Percentiles rank a stretch among this genome's conserved stretches.
phyloP scores from a whole-genome alignment of 352 stramenopile genomes.

The Thalassiosira mediterranea region DNA sequence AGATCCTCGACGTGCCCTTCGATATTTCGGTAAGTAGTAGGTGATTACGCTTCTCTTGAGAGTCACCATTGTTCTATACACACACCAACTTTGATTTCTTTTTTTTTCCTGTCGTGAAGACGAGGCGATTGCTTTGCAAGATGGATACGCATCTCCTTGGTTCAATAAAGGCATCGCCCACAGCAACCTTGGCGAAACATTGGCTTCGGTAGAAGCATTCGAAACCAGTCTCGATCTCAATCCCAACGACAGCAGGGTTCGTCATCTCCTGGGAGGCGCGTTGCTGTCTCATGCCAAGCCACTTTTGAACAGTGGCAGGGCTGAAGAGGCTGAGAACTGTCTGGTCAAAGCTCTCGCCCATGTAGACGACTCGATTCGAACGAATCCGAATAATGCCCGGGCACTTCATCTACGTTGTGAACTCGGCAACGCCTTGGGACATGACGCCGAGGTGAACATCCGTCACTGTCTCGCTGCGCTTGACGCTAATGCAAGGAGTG shows the following conservation, averaged over 20 bases:
- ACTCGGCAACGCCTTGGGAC: constrained; percentile 12
- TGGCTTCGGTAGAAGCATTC: constrained; percentile 29
- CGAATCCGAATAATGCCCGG: constrained; percentile 3
- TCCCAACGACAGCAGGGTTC: constrained; percentile 8
- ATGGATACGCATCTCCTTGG: constrained; percentile 29
- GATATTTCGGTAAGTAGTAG: constrained; percentile 17
- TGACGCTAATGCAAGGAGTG: constrained; percentile 12
- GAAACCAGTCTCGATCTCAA: constrained; percentile 8
- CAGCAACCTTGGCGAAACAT: constrained; percentile 10
- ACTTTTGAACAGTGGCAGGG: constrained; percentile 2
- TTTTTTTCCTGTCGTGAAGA: constrained; percentile 12
- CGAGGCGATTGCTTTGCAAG: constrained; percentile 23
- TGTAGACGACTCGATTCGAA: constrained; percentile 20
- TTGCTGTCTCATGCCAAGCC: constrained; percentile 8
- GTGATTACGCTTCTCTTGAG: neutral
- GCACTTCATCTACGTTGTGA: constrained; percentile 36
- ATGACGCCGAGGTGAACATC: constrained; percentile 7
- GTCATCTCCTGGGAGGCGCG: constrained; percentile 22
- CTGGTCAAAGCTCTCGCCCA: neutral
- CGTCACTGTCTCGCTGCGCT: constrained; percentile 17
- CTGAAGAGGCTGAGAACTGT: constrained; percentile 7
- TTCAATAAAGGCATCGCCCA: constrained; percentile 49
- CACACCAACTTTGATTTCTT: no score
- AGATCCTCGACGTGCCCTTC: constrained; percentile 22
- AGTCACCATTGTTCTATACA: no score